A percentile compares a stretch with the other conserved stretches of the same genome.
Evolutionary conservation across 2,329 filamentous ascomycete genomes (phyloP).

Genomic region (Reticulascus tulasneorum): DNA sequence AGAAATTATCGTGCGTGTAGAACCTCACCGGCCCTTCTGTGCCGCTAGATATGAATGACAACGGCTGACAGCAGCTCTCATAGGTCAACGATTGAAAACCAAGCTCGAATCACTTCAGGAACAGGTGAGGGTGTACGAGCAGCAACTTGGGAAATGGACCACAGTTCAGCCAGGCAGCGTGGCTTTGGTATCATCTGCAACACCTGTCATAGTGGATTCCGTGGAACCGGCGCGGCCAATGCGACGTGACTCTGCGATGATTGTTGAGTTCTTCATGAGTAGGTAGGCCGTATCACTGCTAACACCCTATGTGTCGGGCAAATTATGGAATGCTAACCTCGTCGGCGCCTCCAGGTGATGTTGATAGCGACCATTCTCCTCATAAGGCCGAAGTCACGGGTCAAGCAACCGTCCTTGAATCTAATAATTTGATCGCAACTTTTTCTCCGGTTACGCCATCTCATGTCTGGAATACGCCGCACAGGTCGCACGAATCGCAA

Average conservation of each 20-base stretch:
- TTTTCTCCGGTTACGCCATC: not conserved
- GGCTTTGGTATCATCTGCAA: not conserved
- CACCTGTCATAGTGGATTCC: not conserved
- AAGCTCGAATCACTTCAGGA: slow-evolving; percentile 1
- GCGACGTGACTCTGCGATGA: not conserved
- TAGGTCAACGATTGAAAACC: not conserved
- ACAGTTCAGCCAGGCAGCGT: not conserved
- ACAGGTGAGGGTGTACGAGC: not conserved
- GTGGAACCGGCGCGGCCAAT: not conserved
- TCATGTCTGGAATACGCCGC: not conserved
- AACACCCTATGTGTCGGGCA: too few relatives aligned
- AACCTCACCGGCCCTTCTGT: too few relatives aligned
- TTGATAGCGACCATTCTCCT: not conserved
- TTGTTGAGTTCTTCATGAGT: not conserved
- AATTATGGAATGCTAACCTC: not conserved
- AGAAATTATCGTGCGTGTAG: too few relatives aligned
- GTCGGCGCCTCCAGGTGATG: not conserved
- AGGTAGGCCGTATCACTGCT: not conserved
- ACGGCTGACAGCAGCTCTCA: not conserved
- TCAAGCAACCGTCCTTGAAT: not conserved
- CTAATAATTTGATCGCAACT: not conserved
- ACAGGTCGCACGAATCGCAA: not conserved
- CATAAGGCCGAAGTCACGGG: not conserved
- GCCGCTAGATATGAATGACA: too few relatives aligned
- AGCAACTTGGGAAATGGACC: not conserved